Base-by-base conservation (phyloP, 2,329 filamentous ascomycete genomes). In the Colletotrichum sp. region DNA sequence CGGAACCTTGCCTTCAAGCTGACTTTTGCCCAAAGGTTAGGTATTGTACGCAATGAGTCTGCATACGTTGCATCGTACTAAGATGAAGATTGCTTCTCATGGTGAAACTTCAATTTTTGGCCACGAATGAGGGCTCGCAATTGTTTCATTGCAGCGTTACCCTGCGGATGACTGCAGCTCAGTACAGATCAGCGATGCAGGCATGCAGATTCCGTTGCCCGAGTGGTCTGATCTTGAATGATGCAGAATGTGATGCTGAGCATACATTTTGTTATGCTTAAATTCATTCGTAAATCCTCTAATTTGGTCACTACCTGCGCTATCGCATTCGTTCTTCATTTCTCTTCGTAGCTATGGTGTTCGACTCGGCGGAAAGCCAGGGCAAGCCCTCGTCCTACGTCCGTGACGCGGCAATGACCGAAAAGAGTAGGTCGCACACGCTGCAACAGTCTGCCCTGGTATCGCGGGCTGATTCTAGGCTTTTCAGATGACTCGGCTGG, bases 281-380 rank as follows among this genome's bases (percentile, higher is more conserved):
- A 52, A 52, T 7, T 13, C 43, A 13, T 3, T 52, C 9, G 10
- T 0, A 48, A 21, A 48, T 21, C 43, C 10, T 52, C n/a, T 52
- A n/a, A n/a, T n/a, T n/a, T n/a, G n/a, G n/a, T 21, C 5, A 3
- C 13, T 48, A 1, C 0, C n/a, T 21, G 21, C n/a, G 9, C 43
- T 4, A 0, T 21, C 9, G 10, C 10, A 21, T 21, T 21, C 0
- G 38, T 21, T 9, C n/a, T 48, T 6, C 1, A 1, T 21, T 52
- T 21, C n/a, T 21, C 43, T 0, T 52, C 5, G 0, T 1, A 13
- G 43, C 0, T 7, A 52, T 52, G 43, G 43, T 52, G n/a, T 13
- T 52, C 43, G n/a, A 52, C n/a, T 0, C n/a, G 0, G 10, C 5
- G n/a, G 43, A 13, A 0, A 21, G 6, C 10, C 43, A 0, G 10